Evolutionary conservation across 192 early-diverging fungal species (phyloP).

Genomic region (Rhizophagus clarus): DNA sequence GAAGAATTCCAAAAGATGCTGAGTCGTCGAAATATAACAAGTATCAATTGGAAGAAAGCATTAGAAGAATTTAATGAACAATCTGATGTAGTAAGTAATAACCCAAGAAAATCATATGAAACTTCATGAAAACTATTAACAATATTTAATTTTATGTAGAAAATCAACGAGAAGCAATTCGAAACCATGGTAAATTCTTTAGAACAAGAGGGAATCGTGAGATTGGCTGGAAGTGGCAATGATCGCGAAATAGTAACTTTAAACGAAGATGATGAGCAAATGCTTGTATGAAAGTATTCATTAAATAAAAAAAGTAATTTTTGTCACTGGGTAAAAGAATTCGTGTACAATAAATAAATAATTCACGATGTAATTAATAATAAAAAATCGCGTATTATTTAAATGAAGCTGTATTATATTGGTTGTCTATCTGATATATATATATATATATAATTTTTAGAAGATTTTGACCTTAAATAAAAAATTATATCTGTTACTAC

Average conservation of each 20-base stretch:
- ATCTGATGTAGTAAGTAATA: constrained; percentile 21
- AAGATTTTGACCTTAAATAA: too few species aligned
- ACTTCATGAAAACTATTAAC: neutral
- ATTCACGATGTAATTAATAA: too few species aligned
- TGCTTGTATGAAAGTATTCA: too few species aligned
- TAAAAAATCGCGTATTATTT: too few species aligned
- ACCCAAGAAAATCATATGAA: neutral
- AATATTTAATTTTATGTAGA: constrained; percentile 7
- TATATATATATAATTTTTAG: too few species aligned
- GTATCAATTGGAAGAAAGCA: neutral
- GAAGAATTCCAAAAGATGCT: constrained; percentile 51
- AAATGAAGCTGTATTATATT: too few species aligned
- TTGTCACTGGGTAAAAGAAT: too few species aligned
- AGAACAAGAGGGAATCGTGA: constrained; percentile 14
- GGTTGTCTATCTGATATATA: too few species aligned
- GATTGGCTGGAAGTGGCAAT: neutral
- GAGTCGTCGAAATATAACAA: neutral
- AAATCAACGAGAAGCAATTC: constrained; percentile 16
- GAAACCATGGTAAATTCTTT: neutral
- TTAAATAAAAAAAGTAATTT: too few species aligned
- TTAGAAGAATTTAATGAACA: constrained; percentile 15
- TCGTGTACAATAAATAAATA: too few species aligned
- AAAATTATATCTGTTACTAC: too few species aligned
- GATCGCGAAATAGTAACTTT: constrained; percentile 16
- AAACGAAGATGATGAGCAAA: neutral